A percentile compares a stretch with the other conserved stretches of the same genome.
Evolutionary conservation across 139 green algal genomes (phyloP).

Genomic region (Medakamo hakoo): DNA sequence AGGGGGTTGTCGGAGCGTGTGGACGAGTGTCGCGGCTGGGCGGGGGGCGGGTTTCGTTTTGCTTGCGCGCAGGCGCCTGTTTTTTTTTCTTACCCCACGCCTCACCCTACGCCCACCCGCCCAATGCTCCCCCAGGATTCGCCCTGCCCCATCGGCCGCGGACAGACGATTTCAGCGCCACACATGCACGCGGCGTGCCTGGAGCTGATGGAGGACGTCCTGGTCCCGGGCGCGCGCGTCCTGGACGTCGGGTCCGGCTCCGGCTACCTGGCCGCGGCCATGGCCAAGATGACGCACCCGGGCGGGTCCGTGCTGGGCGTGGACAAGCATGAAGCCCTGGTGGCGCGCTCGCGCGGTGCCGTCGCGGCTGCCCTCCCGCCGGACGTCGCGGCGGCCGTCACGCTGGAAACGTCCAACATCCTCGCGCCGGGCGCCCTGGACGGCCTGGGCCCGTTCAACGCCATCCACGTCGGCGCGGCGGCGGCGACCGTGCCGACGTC

Average conservation of each 20-base stretch:
- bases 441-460: constrained; percentile 49
- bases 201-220: constrained; percentile 49
- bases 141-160: constrained; percentile 13
- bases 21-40: neutral
- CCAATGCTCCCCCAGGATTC: constrained; percentile 9
- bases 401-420: constrained; percentile 11
- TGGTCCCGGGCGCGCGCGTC: constrained; percentile 41
- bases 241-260: constrained; percentile 76
- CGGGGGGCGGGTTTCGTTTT: neutral
- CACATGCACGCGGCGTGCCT: constrained; percentile 93
- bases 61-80: neutral
- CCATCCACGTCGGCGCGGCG: constrained; percentile 89
- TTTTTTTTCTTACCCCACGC: neutral
- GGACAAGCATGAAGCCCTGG: constrained; percentile 38
- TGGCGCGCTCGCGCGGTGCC: constrained; percentile 6
- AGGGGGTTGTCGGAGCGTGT: too few relatives aligned
- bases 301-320: constrained; percentile 39
- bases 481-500: constrained; percentile 46
- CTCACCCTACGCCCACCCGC: too few relatives aligned
- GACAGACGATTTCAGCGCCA: constrained; percentile 72
- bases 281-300: constrained; percentile 50
- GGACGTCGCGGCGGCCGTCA: constrained; percentile 7
- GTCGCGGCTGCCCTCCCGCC: constrained; percentile 11
- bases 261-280: constrained; percentile 60
- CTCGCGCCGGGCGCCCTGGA: constrained; percentile 17